Evolutionary conservation across 495 filamentous ascomycete genomes (phyloP).

Genomic region (Hypoxylon fuscum): DNA sequence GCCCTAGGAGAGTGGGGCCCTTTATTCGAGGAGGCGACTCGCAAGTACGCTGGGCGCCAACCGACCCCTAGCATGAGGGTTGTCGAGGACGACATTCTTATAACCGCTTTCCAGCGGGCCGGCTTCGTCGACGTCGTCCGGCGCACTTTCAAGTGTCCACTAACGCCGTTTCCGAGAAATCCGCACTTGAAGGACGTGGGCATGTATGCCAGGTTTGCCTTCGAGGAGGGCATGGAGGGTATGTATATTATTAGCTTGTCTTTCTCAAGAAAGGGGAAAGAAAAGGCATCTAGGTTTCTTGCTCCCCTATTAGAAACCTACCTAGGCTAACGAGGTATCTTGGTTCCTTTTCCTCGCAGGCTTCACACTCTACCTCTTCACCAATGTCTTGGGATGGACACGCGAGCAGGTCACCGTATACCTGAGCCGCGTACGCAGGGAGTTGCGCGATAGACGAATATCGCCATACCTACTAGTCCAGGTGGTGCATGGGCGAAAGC

Average conservation of each 20-base stretch:
- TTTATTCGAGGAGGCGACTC: constrained; percentile 19
- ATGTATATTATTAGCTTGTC: no score
- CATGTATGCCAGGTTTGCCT: constrained; percentile 29
- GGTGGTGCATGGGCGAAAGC: constrained; percentile 36
- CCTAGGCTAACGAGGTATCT: neutral
- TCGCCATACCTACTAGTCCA: constrained; percentile 37
- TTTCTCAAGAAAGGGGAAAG: neutral
- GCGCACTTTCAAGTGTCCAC: constrained; percentile 59
- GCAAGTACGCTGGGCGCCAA: constrained; percentile 1
- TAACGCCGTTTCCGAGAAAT: constrained; percentile 61
- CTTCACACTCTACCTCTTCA: constrained; percentile 39
- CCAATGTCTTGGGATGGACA: constrained; percentile 41
- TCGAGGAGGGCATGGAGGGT: constrained; percentile 44
- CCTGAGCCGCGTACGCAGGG: constrained; percentile 38
- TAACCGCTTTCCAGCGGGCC: constrained; percentile 48
- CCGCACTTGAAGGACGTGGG: constrained; percentile 61
- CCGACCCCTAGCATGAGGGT: constrained; percentile 28
- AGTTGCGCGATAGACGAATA: constrained; percentile 36
- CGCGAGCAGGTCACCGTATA: constrained; percentile 38
- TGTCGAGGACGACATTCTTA: constrained; percentile 24
- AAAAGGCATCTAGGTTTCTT: neutral
- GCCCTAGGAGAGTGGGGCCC: constrained; percentile 34
- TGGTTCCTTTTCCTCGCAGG: constrained; percentile 3
- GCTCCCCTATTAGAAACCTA: no score
- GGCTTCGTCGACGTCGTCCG: constrained; percentile 61